These are phyloP conservation scores for Phyllosticta ampelicida DNA, from an alignment of 2,329 filamentous ascomycete species.

Conservation along the genomic window DNA sequence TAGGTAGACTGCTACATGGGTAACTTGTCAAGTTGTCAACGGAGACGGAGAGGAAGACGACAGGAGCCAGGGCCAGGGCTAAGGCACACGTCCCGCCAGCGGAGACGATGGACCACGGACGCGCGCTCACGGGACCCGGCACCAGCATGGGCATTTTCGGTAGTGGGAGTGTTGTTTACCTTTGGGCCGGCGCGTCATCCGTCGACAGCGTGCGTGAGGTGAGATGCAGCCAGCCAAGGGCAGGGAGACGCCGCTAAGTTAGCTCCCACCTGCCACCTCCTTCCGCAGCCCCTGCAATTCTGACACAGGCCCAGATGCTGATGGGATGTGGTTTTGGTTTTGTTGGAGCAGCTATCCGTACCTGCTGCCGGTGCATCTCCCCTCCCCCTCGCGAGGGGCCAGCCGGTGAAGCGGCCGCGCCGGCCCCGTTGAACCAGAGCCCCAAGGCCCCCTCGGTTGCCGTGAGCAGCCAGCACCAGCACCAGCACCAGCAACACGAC, in stretches of 20 bases:
- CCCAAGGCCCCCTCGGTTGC: not conserved
- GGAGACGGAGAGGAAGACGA: not conserved
- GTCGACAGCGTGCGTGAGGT: not conserved
- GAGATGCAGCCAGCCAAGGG: not conserved
- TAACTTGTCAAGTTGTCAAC: not conserved
- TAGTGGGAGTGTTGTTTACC: constrained; percentile 11
- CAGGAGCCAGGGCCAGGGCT: not conserved
- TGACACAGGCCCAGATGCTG: not conserved
- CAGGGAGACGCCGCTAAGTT: not conserved
- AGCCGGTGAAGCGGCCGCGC: not conserved
- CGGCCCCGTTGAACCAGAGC: not conserved
- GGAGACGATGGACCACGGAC: not conserved
- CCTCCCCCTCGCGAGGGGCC: too few species aligned
- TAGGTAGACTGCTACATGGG: too few species aligned
- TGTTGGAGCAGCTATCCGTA: too few species aligned
- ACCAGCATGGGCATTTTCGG: constrained; percentile 2
- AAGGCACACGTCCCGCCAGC: constrained; percentile 5
- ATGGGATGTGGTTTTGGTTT: too few species aligned
- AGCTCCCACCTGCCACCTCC: not conserved
- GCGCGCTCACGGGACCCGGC: constrained; percentile 7
- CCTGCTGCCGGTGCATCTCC: not conserved
- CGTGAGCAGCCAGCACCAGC: too few species aligned
- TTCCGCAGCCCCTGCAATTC: not conserved
- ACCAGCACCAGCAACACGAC: not conserved
- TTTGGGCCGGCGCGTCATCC: constrained; percentile 8